These are phyloP conservation scores for Voacanga thouarsii DNA, from an alignment of 257 asterid genomes.

Conservation along the genomic window DNA sequence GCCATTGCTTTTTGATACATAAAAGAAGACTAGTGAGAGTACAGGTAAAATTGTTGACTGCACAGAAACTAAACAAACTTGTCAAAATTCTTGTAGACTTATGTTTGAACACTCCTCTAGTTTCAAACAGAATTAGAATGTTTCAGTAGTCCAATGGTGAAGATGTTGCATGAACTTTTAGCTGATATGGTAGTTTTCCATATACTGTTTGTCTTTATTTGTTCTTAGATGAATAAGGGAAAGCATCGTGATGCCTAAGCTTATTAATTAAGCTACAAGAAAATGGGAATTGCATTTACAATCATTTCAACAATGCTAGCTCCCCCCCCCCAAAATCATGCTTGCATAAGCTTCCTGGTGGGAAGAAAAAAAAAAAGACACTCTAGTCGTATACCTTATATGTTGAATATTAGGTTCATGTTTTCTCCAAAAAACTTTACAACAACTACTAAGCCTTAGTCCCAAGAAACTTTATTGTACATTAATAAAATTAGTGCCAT, in stretches of 20 bases:
- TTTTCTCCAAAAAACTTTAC: no score
- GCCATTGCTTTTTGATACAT: not conserved
- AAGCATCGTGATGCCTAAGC: not conserved
- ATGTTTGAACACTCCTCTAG: not conserved
- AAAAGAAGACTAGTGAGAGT: not conserved
- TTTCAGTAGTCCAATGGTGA: not conserved
- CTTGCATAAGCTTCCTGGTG: not conserved
- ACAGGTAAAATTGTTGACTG: not conserved
- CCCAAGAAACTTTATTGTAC: no score
- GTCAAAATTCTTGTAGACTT: not conserved
- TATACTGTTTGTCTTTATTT: not conserved
- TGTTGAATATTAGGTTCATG: no score
- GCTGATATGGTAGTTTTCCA: not conserved
- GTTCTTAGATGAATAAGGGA: not conserved
- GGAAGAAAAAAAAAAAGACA: not conserved
- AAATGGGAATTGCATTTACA: not conserved
- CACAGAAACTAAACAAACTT: not conserved
- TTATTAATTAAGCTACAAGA: not conserved
- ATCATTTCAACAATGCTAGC: not conserved
- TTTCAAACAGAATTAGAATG: not conserved
- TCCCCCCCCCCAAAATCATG: not conserved
- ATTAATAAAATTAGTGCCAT: no score
- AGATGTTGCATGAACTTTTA: not conserved
- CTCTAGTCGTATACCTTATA: no score
- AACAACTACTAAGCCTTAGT: no score